Percentiles rank a stretch among this genome's conserved stretches.
Conservation (phyloP, 345 rosid genomes). For the Sonneratia alba region DNA sequence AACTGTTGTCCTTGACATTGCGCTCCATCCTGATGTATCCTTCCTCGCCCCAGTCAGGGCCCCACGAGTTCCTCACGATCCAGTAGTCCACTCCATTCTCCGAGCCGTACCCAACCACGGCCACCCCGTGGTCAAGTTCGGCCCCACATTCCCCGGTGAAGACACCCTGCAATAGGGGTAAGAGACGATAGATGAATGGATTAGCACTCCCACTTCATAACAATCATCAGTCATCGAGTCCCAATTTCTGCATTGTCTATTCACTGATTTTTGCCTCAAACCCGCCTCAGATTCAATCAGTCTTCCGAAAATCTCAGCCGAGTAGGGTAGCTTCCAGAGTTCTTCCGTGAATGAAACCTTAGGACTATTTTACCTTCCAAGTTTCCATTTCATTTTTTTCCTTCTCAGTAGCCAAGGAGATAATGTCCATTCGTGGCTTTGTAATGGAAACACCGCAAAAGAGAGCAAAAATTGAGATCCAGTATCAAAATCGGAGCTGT, state of each 20-base stretch:
- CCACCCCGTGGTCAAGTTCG: conserved; percentile 69
- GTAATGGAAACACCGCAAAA: too few relatives aligned
- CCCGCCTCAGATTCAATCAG: neutral
- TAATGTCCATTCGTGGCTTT: neutral
- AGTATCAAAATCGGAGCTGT: too few relatives aligned
- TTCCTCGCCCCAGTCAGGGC: conserved; percentile 51
- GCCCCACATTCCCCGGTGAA: conserved; percentile 67
- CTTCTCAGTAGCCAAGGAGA: neutral
- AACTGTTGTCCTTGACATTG: conserved; percentile 11
- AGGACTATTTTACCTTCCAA: too few relatives aligned
- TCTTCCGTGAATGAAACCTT: too few relatives aligned
- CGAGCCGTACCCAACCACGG: conserved; percentile 71
- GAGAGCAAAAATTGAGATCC: too few relatives aligned
- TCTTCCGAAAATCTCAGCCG: too few relatives aligned
- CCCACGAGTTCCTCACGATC: conserved; percentile 83
- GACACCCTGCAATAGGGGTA: conserved; percentile 40
- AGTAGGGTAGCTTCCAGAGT: too few relatives aligned
- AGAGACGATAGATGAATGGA: neutral
- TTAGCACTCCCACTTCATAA: neutral
- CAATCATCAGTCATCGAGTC: neutral
- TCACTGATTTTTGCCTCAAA: neutral
- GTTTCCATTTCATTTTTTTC: too few relatives aligned
- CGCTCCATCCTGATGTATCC: conserved; percentile 54
- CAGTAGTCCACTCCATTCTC: conserved; percentile 72
- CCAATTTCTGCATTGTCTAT: neutral